These are phyloP conservation scores for Limtongia smithiae DNA, from an alignment of 805 yeast species.

Conservation along the genomic window DNA sequence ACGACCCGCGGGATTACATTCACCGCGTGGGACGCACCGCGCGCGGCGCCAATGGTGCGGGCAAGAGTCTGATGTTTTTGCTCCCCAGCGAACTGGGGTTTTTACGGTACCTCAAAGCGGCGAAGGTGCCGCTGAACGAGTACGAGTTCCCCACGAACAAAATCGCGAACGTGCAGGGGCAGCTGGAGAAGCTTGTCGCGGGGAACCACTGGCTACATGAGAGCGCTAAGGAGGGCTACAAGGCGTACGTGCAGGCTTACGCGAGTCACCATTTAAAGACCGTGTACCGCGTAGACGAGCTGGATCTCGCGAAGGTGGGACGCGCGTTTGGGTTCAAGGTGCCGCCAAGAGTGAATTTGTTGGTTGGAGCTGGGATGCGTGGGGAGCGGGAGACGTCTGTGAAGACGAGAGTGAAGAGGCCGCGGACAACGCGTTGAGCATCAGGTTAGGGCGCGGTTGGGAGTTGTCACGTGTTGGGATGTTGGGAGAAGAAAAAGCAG, in stretches of 20 bases:
- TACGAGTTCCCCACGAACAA: conserved; percentile 92
- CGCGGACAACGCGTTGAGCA: too few relatives aligned
- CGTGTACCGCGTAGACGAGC: conserved; percentile 91
- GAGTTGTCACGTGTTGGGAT: background rate
- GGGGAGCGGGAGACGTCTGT: conserved; percentile 3
- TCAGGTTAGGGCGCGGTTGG: too few relatives aligned
- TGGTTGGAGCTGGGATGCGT: conserved; percentile 76
- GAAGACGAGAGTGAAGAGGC: conserved; percentile 3
- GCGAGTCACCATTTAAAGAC: conserved; percentile 95
- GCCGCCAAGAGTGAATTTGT: conserved; percentile 95
- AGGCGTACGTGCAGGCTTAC: conserved; percentile 94
- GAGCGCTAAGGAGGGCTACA: conserved; percentile 93
- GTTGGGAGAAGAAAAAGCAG: conserved; percentile 9
- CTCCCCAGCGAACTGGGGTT: conserved; percentile 94
- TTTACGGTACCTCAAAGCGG: conserved; percentile 88
- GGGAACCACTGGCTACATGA: conserved; percentile 90
- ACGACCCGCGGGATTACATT: conserved; percentile 98
- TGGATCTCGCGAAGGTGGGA: conserved; percentile 92
- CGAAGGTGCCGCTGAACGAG: conserved; percentile 96
- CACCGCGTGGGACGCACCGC: conserved; percentile 99
- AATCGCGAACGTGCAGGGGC: conserved; percentile 94
- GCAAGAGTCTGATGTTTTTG: conserved; percentile 91
- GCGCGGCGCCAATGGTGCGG: conserved; percentile 78
- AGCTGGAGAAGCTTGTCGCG: conserved; percentile 82
- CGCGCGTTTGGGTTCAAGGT: conserved; percentile 85